These are phyloP conservation scores for Fusarium oligoseptatum DNA, from an alignment of 2,329 filamentous ascomycete genomes.

Conservation along the genomic window DNA sequence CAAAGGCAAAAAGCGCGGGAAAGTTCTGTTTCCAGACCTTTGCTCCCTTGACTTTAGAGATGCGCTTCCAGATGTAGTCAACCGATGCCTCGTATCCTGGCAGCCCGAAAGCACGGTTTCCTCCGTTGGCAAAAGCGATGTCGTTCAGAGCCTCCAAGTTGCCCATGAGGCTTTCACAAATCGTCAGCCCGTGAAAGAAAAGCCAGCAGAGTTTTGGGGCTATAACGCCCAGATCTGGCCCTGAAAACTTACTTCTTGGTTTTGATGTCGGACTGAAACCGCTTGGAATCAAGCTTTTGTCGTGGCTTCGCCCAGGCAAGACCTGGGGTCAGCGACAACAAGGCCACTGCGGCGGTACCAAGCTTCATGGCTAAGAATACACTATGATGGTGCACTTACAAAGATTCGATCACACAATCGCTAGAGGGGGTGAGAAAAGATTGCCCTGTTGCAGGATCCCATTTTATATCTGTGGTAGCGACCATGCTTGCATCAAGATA, in stretches of 20 bases:
- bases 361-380: conserved; percentile 15
- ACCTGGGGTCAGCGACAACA: conserved; percentile 24
- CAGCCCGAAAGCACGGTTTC: conserved; percentile 66
- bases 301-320: conserved; percentile 14
- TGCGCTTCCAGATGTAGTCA: conserved; percentile 62
- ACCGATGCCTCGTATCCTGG: conserved; percentile 64
- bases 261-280: conserved; percentile 31
- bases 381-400: neutral
- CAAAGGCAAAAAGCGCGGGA: conserved; percentile 60
- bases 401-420: neutral
- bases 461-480: neutral
- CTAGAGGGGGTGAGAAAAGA: neutral
- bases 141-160: conserved; percentile 36
- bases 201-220: neutral
- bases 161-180: conserved; percentile 20
- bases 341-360: conserved; percentile 8
- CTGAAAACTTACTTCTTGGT: conserved; percentile 22
- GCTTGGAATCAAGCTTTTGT: conserved; percentile 32
- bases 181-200: neutral
- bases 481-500: neutral
- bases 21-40: conserved; percentile 63
- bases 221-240: neutral
- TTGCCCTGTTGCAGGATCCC: neutral
- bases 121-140: conserved; percentile 55
- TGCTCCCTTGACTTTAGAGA: conserved; percentile 55